Percentiles rank a stretch among this genome's conserved stretches.
Conservation (phyloP, 2,329 filamentous ascomycete genomes). For the Sclerotinia borealis region DNA sequence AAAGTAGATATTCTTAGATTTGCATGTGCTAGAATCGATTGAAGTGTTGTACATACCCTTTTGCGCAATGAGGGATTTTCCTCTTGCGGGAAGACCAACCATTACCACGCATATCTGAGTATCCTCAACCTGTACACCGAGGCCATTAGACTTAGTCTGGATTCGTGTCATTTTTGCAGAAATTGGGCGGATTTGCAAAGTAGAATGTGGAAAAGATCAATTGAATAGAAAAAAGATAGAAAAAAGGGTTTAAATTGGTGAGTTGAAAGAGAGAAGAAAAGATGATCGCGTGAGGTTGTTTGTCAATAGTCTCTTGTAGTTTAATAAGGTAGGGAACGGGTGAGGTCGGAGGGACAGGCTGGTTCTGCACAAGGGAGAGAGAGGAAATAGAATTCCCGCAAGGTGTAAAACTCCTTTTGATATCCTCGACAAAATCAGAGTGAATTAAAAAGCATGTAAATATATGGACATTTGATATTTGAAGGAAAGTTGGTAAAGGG, state of each 20-base stretch:
- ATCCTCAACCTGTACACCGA: conserved; percentile 84
- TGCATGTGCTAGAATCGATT: background rate
- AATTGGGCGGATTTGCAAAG: background rate
- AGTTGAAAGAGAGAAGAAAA: background rate
- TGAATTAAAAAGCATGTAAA: background rate
- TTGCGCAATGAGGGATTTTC: conserved; percentile 96
- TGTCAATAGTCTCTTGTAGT: background rate
- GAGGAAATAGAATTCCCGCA: background rate
- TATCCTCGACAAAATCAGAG: background rate
- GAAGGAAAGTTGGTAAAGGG: background rate
- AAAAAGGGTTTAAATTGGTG: background rate
- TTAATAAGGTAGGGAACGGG: conserved; percentile 4
- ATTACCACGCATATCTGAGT: conserved; percentile 97
- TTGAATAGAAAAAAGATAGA: background rate
- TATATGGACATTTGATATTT: background rate
- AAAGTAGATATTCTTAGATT: background rate
- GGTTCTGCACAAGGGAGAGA: background rate
- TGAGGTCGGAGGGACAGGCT: background rate
- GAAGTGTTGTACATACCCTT: conserved; percentile 58
- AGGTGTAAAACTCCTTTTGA: background rate
- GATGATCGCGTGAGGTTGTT: conserved; percentile 11
- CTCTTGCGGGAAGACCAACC: conserved; percentile 91
- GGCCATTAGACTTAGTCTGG: conserved; percentile 48
- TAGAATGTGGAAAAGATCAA: background rate
- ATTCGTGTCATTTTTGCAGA: conserved; percentile 23